Evolutionary conservation across 2,329 filamentous ascomycete species (phyloP).

Genomic region (Ceratocystis huliohia): DNA sequence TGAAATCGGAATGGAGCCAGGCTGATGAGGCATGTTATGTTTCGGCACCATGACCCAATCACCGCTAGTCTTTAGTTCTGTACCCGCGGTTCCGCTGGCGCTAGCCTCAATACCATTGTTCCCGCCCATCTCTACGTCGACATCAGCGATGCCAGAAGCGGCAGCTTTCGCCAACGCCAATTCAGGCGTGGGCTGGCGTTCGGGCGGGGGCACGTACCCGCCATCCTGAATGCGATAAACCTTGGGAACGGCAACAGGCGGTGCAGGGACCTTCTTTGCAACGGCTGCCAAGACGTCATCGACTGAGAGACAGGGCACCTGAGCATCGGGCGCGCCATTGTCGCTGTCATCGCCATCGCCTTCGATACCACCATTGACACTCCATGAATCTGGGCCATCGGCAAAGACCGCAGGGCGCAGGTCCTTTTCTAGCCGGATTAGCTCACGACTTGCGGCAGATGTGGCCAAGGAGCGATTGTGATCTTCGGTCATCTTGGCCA

Average conservation of each 20-base stretch:
- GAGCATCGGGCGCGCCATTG: slow-evolving; percentile 27
- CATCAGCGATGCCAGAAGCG: slow-evolving; percentile 35
- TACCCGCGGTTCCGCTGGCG: background rate
- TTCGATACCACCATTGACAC: slow-evolving; percentile 43
- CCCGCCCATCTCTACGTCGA: slow-evolving; percentile 52
- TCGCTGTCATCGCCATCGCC: slow-evolving; percentile 40
- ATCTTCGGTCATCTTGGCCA: slow-evolving; percentile 68
- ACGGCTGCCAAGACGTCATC: slow-evolving; percentile 65
- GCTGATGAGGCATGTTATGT: slow-evolving; percentile 33
- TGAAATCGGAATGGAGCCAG: slow-evolving; percentile 2
- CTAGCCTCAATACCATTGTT: slow-evolving; percentile 39
- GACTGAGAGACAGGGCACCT: slow-evolving; percentile 41
- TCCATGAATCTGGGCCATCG: slow-evolving; percentile 48
- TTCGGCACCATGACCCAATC: slow-evolving; percentile 69
- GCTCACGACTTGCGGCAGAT: slow-evolving; percentile 55
- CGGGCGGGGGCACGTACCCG: slow-evolving; percentile 51
- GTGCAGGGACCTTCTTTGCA: slow-evolving; percentile 56
- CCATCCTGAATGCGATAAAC: slow-evolving; percentile 66
- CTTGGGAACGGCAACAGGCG: slow-evolving; percentile 49
- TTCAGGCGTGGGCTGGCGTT: slow-evolving; percentile 34
- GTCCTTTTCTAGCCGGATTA: slow-evolving; percentile 64
- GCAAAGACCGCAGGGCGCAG: slow-evolving; percentile 54
- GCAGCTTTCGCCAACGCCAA: slow-evolving; percentile 38
- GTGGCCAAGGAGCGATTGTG: slow-evolving; percentile 65
- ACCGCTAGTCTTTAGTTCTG: slow-evolving; percentile 38